Conservation (phyloP, 169 alveolate species). For the Cytauxzoon felis region DNA sequence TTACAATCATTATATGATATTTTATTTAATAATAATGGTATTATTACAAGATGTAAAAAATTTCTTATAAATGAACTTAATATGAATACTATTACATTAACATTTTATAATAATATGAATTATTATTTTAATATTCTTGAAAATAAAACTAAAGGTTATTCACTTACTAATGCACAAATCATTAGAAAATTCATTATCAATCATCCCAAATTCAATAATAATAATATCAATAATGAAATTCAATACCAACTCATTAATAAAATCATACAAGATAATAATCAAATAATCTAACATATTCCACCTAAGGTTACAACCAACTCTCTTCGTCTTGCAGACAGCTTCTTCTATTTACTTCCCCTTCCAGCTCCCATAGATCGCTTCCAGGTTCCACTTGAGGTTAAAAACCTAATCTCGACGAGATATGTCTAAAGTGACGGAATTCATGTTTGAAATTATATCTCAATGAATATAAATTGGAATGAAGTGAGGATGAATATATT, state of each 20-base stretch:
- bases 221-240: conserved; percentile 78
- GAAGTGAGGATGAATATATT: too few relatives aligned
- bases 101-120: conserved; percentile 39
- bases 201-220: conserved; percentile 83
- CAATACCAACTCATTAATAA: conserved; percentile 74
- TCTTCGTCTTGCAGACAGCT: too few relatives aligned
- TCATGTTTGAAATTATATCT: too few relatives aligned
- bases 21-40: conserved; percentile 71
- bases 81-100: conserved; percentile 22
- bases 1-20: conserved; percentile 70
- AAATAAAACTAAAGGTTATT: conserved; percentile 80
- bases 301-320: too few relatives aligned
- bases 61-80: conserved; percentile 44
- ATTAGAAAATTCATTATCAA: conserved; percentile 77
- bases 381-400: too few relatives aligned
- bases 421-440: too few relatives aligned
- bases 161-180: conserved; percentile 84
- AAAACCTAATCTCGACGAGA: too few relatives aligned
- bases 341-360: too few relatives aligned
- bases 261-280: too few relatives aligned
- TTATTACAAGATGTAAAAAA: conserved; percentile 51
- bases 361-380: too few relatives aligned
- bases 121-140: conserved; percentile 69
- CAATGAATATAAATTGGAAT: too few relatives aligned
- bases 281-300: too few relatives aligned